Percentiles rank a stretch among this genome's conserved stretches.
Conservation (phyloP, 1,139 yeast genomes). For the Wickerhamomyces sp. region DNA sequence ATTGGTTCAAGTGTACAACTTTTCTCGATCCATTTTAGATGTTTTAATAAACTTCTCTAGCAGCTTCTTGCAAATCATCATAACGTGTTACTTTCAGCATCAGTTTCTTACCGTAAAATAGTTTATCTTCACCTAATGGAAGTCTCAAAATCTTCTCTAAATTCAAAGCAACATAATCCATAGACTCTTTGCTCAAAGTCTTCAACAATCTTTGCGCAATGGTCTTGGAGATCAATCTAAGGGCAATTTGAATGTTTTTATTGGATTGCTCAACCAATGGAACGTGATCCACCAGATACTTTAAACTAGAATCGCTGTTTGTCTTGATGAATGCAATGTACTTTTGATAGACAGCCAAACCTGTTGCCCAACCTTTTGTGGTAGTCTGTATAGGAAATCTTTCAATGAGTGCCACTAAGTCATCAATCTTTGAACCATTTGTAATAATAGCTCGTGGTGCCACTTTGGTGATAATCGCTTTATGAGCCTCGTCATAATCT, state of each 20-base stretch:
- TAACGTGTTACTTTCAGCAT: too few relatives aligned
- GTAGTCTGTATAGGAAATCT: conserved; percentile 43
- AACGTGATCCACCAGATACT: conserved; percentile 39
- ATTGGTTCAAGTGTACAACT: too few relatives aligned
- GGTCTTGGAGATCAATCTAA: conserved; percentile 44
- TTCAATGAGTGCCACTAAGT: conserved; percentile 37
- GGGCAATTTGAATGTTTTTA: conserved; percentile 39
- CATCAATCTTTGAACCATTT: conserved; percentile 31
- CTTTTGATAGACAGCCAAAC: conserved; percentile 52
- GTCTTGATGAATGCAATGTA: conserved; percentile 30
- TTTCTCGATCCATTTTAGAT: too few relatives aligned
- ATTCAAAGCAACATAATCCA: conserved; percentile 12
- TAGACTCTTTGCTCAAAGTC: conserved; percentile 11
- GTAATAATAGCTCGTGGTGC: conserved; percentile 66
- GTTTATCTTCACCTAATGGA: conserved; percentile 39
- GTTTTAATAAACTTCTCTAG: neutral
- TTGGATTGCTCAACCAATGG: conserved; percentile 33
- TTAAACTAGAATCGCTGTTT: conserved; percentile 24
- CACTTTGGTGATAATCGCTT: conserved; percentile 45
- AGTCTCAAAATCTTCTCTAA: conserved; percentile 30
- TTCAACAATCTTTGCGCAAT: conserved; percentile 39
- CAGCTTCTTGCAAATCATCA: too few relatives aligned
- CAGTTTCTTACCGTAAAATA: conserved; percentile 29
- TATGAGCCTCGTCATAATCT: conserved; percentile 60
- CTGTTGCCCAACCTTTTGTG: conserved; percentile 50